A percentile compares a stretch with the other conserved stretches of the same genome.
phyloP scores from a whole-genome alignment of 2,329 filamentous ascomycete genomes.

The Phialocephala sp. region DNA sequence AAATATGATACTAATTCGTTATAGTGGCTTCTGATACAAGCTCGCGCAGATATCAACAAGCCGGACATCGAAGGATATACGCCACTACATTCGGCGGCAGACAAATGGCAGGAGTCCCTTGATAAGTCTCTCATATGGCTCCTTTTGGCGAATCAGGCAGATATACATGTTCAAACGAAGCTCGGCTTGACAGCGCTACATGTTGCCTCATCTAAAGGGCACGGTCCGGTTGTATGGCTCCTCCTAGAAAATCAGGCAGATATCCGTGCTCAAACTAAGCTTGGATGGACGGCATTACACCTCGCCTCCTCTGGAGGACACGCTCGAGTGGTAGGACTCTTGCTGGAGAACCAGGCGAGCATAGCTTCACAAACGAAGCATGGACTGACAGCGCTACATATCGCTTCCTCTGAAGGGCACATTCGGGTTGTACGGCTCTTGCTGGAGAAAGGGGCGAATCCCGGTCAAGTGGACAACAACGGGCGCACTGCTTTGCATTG shows the following conservation, averaged over 20 bases:
- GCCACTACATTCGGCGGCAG: constrained; percentile 13
- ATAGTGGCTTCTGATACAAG: constrained; percentile 14
- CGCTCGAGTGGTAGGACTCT: neutral
- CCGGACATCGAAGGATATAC: constrained; percentile 1
- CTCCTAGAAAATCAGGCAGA: constrained; percentile 19
- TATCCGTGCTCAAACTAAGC: constrained; percentile 7
- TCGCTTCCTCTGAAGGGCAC: too few relatives aligned
- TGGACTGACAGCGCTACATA: too few relatives aligned
- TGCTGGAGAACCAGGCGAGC: neutral
- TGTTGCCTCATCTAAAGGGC: constrained; percentile 5
- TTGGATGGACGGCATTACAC: constrained; percentile 9
- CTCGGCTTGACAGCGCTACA: constrained; percentile 12
- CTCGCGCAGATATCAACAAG: constrained; percentile 12
- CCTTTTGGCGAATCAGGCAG: constrained; percentile 17
- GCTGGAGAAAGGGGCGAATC: neutral
- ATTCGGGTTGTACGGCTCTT: too few relatives aligned
- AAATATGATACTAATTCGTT: too few relatives aligned
- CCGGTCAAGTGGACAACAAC: neutral
- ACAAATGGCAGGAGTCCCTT: constrained; percentile 1
- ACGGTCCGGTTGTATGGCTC: constrained; percentile 10
- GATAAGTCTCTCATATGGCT: constrained; percentile 19
- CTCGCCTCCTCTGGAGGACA: constrained; percentile 6
- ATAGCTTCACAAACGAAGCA: too few relatives aligned
- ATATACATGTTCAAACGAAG: constrained; percentile 17
- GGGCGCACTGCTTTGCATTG: constrained; percentile 14